Evolutionary conservation across 1,139 yeast genomes (phyloP).

Genomic region (Magnusiomyces tetraspermus): DNA sequence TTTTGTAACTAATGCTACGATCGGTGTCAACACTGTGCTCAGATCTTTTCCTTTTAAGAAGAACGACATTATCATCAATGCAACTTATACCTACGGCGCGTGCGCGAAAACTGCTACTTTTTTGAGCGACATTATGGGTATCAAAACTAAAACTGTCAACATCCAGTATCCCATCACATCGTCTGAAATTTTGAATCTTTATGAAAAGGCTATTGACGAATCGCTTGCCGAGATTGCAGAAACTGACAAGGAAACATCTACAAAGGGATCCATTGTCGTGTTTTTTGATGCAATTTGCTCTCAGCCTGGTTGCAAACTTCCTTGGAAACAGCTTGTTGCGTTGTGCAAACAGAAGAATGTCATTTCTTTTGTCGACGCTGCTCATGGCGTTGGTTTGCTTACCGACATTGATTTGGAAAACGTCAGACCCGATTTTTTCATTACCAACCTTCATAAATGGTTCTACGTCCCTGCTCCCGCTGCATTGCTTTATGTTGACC

Average conservation of each 20-base stretch:
- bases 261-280: conserved; percentile 32
- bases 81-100: conserved; percentile 48
- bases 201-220: conserved; percentile 31
- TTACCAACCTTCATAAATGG: conserved; percentile 67
- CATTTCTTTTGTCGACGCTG: conserved; percentile 61
- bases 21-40: conserved; percentile 50
- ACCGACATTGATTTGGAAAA: conserved; percentile 37
- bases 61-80: conserved; percentile 48
- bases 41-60: conserved; percentile 44
- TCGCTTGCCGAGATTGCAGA: conserved; percentile 14
- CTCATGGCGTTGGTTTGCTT: conserved; percentile 56
- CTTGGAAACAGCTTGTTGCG: conserved; percentile 42
- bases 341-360: conserved; percentile 41
- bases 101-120: conserved; percentile 47
- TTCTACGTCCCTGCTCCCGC: conserved; percentile 48
- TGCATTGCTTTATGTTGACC: conserved; percentile 52
- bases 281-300: conserved; percentile 56
- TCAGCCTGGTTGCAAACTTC: conserved; percentile 53
- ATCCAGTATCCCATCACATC: conserved; percentile 44
- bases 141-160: conserved; percentile 40
- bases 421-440: conserved; percentile 51
- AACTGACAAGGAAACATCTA: conserved; percentile 6
- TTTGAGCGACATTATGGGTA: conserved; percentile 36
- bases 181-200: conserved; percentile 37
- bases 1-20: conserved; percentile 50